Base-by-base conservation (phyloP, 768 basidiomycete genomes). In the Daedaleopsis nitida region DNA sequence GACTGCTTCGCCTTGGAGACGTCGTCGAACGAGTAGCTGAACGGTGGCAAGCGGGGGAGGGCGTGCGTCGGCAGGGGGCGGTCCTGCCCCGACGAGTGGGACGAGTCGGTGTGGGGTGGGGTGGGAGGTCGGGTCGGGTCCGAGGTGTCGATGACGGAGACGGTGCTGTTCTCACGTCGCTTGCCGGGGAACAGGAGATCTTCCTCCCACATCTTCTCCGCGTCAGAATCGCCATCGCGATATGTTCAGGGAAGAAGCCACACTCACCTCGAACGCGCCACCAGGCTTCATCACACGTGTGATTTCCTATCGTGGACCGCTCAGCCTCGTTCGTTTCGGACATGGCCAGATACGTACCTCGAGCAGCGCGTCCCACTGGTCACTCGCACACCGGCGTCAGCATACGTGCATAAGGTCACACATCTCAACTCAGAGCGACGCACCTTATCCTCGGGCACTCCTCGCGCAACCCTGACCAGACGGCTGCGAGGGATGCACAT, bases 401-500 rank as follows among this genome's bases (percentile, higher is more conserved):
- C 32, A 35, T 39, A 52, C 24, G 37, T 52, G 9, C 19, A 54
- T 56, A 12, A 44, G 35, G 21, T 56, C 1, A 42, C 34, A 12
- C 53, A 42, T 47, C 23, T 44, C 49, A 38, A 37, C 43, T 34
- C n/a, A n/a, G n/a, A 1, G 43, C 13, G 43, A 13, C 5, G 68
- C 50, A 88, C 88, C 77, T 86, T 87, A 70, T 91, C 81, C 67
- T 91, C 89, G 14, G 90, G 90, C 44, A 92, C 86, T 42, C 89
- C 89, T 23, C 87, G 79, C 1, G 87, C 85, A 49, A 92, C 84
- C 8, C 88, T 81, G 66, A 88, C 88, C 64, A 88, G 77, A 68
- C 88, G 88, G 45, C 87, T 89, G 63, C 24, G 42, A 50, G 24
- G 32, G 24, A 35, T 12, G 48, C 21, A 58, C 14, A 49, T 60